Percentiles rank a stretch among this genome's conserved stretches.
Conservation (phyloP, 2,329 filamentous ascomycete genomes). For the Lecanosticta acicola region DNA sequence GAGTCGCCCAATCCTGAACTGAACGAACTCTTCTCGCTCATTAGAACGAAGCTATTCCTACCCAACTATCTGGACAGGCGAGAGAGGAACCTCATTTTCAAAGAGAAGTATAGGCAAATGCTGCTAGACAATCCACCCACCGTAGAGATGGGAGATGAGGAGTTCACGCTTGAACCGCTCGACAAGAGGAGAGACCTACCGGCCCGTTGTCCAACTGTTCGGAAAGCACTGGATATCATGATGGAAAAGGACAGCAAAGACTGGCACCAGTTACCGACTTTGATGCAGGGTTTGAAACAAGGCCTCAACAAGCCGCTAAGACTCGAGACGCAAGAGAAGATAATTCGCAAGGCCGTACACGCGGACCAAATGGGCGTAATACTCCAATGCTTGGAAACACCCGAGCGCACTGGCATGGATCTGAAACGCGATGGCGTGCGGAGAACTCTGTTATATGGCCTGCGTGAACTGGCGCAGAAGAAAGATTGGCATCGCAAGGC, state of each 20-base stretch:
- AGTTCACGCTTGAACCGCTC: slow-evolving; percentile 33
- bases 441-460: slow-evolving; percentile 31
- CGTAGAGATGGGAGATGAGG: slow-evolving; percentile 38
- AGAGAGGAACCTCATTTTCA: slow-evolving; percentile 41
- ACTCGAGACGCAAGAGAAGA: slow-evolving; percentile 27
- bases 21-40: slow-evolving; percentile 34
- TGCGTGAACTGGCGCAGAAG: slow-evolving; percentile 32
- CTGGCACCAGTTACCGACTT: slow-evolving; percentile 32
- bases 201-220: slow-evolving; percentile 22
- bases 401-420: slow-evolving; percentile 31
- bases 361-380: slow-evolving; percentile 29
- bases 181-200: slow-evolving; percentile 30
- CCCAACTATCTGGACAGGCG: slow-evolving; percentile 39
- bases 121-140: slow-evolving; percentile 41
- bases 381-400: slow-evolving; percentile 30
- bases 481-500: slow-evolving; percentile 35
- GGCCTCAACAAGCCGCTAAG: slow-evolving; percentile 19
- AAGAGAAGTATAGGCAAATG: slow-evolving; percentile 35
- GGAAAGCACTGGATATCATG: slow-evolving; percentile 30
- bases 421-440: slow-evolving; percentile 31
- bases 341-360: slow-evolving; percentile 30
- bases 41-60: slow-evolving; percentile 43
- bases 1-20: slow-evolving; percentile 39
- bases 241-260: slow-evolving; percentile 23
- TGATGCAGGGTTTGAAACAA: slow-evolving; percentile 31